Conservation (phyloP, 805 yeast genomes). For the Pichia exigua region DNA sequence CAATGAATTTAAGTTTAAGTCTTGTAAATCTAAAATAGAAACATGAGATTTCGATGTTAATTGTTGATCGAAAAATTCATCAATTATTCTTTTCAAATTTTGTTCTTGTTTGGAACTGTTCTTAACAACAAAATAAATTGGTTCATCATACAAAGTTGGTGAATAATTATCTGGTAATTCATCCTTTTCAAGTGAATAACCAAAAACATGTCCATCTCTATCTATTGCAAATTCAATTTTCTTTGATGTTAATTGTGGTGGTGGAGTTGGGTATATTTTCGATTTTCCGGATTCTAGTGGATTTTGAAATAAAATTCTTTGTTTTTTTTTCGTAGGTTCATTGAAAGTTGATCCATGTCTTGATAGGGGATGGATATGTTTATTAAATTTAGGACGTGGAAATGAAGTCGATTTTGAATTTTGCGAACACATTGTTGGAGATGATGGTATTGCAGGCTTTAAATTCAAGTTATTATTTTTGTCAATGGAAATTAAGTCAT, state of each 20-base stretch:
- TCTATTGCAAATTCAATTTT: slow-evolving; percentile 42
- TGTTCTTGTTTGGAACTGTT: slow-evolving; percentile 17
- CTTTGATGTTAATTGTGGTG: neutral
- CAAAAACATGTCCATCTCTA: slow-evolving; percentile 33
- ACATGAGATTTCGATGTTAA: slow-evolving; percentile 21
- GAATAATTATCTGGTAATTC: slow-evolving; percentile 24
- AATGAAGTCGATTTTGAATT: neutral
- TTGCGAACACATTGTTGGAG: slow-evolving; percentile 16
- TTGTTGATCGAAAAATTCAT: slow-evolving; percentile 10
- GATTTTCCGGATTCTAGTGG: neutral
- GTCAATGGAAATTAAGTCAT: neutral
- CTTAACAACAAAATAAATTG: slow-evolving; percentile 25
- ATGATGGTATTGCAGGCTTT: slow-evolving; percentile 18
- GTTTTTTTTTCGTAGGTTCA: slow-evolving; percentile 22
- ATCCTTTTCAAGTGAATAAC: slow-evolving; percentile 23
- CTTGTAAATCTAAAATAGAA: slow-evolving; percentile 40
- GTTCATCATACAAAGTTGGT: slow-evolving; percentile 28
- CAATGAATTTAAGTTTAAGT: slow-evolving; percentile 37
- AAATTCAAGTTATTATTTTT: neutral
- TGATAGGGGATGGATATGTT: slow-evolving; percentile 14
- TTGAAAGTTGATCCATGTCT: slow-evolving; percentile 12
- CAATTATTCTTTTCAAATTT: slow-evolving; percentile 34
- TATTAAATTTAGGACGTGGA: slow-evolving; percentile 7
- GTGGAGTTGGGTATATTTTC: neutral
- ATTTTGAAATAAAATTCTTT: slow-evolving; percentile 12